A percentile compares a stretch with the other conserved stretches of the same genome.
Evolutionary conservation across 2,329 filamentous ascomycete genomes (phyloP).

Genomic region (Microdochium bolleyi): DNA sequence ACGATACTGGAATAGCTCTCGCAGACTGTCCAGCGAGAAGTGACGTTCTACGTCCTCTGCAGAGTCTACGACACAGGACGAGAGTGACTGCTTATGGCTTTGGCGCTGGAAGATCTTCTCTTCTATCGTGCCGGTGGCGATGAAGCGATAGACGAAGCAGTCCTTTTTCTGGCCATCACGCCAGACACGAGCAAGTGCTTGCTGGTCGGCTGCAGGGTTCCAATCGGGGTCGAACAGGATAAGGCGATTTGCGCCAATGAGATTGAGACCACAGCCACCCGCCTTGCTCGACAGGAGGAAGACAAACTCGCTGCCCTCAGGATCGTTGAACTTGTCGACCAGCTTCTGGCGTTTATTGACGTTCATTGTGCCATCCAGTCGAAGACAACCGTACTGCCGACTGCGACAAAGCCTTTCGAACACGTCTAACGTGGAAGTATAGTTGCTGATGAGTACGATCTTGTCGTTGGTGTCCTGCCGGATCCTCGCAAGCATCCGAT

Average conservation of each 20-base stretch:
- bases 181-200: conserved; percentile 95
- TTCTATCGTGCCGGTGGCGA: conserved; percentile 94
- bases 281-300: conserved; percentile 97
- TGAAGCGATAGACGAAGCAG: conserved; percentile 99
- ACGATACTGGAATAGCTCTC: conserved; percentile 91
- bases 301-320: conserved; percentile 80
- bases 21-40: conserved; percentile 83
- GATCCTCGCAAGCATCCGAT: conserved; percentile 93
- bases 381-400: conserved; percentile 75
- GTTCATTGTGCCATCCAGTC: conserved; percentile 95
- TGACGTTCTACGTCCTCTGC: conserved; percentile 96
- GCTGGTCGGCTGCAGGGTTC: conserved; percentile 97
- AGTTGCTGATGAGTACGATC: conserved; percentile 97
- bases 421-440: conserved; percentile 90
- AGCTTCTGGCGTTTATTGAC: conserved; percentile 95
- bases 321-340: conserved; percentile 96
- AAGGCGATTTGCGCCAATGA: conserved; percentile 72
- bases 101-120: conserved; percentile 99
- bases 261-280: conserved; percentile 82
- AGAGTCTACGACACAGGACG: conserved; percentile 91
- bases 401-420: conserved; percentile 86
- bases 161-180: conserved; percentile 99
- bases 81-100: conserved; percentile 94
- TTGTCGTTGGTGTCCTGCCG: conserved; percentile 97
- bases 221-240: conserved; percentile 95